Percentiles rank a stretch among this genome's conserved stretches.
Conservation (phyloP, 345 rosid species). For the Theobroma cacao region DNA sequence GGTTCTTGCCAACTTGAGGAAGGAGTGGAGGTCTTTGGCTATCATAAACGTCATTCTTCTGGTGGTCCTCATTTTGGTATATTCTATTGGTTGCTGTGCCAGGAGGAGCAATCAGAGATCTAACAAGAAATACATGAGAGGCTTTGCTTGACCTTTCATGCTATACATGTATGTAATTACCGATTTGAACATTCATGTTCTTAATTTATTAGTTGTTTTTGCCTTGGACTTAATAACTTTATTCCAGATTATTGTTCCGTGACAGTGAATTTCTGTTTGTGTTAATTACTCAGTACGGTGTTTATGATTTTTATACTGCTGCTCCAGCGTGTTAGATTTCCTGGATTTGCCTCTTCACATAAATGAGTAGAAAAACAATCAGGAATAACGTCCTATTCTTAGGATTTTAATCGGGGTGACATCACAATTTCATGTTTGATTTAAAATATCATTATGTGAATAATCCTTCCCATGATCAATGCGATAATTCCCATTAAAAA, state of each 20-base stretch:
- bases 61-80: constrained; percentile 25
- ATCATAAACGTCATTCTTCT: constrained; percentile 24
- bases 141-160: background rate
- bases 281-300: background rate
- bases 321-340: background rate
- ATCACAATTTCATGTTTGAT: too few relatives aligned
- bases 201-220: background rate
- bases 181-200: background rate
- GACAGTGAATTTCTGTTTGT: background rate
- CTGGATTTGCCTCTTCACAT: too few relatives aligned
- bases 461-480: too few relatives aligned
- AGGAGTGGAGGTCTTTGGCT: constrained; percentile 40
- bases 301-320: background rate
- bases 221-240: background rate
- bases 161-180: background rate
- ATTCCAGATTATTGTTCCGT: background rate
- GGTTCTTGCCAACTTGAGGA: constrained; percentile 34
- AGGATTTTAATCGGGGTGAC: too few relatives aligned
- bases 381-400: too few relatives aligned
- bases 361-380: too few relatives aligned
- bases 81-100: constrained; percentile 39
- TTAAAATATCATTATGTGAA: too few relatives aligned
- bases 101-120: constrained; percentile 24
- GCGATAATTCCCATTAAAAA: too few relatives aligned
- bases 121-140: background rate